Base-by-base conservation (phyloP, 2,329 filamentous ascomycete species). In the Penicillium nordicum region DNA sequence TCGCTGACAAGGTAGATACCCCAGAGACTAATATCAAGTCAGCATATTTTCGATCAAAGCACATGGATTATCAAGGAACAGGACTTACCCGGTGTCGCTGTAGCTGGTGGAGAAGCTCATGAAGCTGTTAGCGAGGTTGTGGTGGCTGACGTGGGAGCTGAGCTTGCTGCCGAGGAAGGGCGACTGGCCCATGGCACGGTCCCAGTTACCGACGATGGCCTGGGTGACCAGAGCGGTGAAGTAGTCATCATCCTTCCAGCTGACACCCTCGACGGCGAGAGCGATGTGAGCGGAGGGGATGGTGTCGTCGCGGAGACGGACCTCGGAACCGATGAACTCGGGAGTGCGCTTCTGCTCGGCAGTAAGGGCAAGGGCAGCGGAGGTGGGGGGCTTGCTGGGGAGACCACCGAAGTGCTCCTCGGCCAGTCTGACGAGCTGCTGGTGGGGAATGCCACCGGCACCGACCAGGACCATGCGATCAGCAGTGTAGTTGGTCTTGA, bases 51-150 rank as follows among this genome's bases (percentile, higher is more conserved):
- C 18, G 3, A 72, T 69, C 14, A 40, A 43, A 43, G 29, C 2
- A 23, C 7, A 29, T 18, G 16, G 2, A 53, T 34, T 14, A 49
- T 34, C 8, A 32, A 10, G 12, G 27, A 16, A 3, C 2, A 10
- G 12, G 47, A 76, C 87, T 78, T 85, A 96, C 92, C 92, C 94
- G 76, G 94, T 99, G 78, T 99, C 94, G 74, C 92, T 97, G 82
- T 99, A 99, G 84, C 91, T 96, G 67, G 94, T 99, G 65, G 92
- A 97, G 82, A 99, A 99, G 82, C 90, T 96, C 95, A 99, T 99
- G 85, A 97, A 99, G 86, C 92, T 97, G 83, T 96, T 99, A 78
- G 94, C 94, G 61, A 99, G 85, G 77, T 92, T 88, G 80, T 97
- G 86, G 80, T 96, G 88, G 84, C 95, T 90, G 67, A 99, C 88